Conservation (phyloP, 202 grass and related monocot species). For the Digitaria exilis region DNA sequence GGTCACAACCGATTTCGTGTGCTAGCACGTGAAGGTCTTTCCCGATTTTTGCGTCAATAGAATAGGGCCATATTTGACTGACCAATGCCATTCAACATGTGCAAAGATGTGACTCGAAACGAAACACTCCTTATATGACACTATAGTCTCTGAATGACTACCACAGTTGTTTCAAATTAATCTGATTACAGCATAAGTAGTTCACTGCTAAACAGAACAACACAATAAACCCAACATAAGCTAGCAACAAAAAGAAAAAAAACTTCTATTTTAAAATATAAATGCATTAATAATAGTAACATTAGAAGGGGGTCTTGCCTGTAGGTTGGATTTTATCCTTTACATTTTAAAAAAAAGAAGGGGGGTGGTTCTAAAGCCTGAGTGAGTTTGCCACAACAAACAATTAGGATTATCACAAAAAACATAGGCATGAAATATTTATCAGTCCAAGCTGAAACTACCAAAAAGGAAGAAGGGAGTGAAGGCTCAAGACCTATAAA, state of each 20-base stretch:
- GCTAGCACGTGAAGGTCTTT: too few relatives aligned
- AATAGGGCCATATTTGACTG: neutral
- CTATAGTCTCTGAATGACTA: constrained; percentile 5
- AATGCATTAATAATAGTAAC: neutral
- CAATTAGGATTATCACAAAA: neutral
- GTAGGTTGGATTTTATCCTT: too few relatives aligned
- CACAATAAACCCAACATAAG: neutral
- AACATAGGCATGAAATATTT: neutral
- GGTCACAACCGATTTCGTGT: too few relatives aligned
- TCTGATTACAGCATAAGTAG: constrained; percentile 17
- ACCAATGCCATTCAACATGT: constrained; percentile 4
- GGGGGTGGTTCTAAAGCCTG: neutral
- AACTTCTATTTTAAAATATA: neutral
- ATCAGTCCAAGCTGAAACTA: constrained; percentile 10
- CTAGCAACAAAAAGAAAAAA: too few relatives aligned
- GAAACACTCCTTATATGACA: neutral
- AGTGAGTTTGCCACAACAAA: neutral
- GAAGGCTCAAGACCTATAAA: neutral
- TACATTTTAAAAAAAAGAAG: too few relatives aligned
- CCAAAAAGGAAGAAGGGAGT: neutral
- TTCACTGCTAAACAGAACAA: constrained; percentile 10
- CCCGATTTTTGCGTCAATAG: too few relatives aligned
- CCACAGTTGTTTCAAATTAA: constrained; percentile 6
- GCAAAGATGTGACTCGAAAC: neutral
- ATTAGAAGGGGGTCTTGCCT: neutral